These are phyloP conservation scores for Tirmania nivea DNA, from an alignment of 495 filamentous ascomycete genomes.

Conservation along the genomic window DNA sequence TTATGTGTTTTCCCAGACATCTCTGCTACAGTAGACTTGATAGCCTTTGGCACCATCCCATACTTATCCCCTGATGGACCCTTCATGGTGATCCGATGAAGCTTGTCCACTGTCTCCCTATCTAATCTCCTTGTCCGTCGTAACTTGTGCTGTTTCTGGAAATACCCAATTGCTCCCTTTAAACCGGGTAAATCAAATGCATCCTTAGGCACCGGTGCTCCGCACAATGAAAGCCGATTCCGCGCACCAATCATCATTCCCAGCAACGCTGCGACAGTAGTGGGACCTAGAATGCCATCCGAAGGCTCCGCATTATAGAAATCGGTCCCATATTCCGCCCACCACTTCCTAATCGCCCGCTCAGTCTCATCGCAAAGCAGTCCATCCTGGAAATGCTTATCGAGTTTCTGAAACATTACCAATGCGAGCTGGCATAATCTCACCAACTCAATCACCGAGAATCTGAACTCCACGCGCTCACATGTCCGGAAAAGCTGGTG, in stretches of 20 bases:
- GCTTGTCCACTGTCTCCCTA: conserved; percentile 53
- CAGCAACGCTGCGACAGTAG: conserved; percentile 70
- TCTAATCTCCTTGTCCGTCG: conserved; percentile 57
- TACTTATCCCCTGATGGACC: background rate
- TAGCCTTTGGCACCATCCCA: conserved; percentile 52
- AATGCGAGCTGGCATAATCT: conserved; percentile 82
- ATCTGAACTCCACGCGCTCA: conserved; percentile 53
- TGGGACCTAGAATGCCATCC: conserved; percentile 79
- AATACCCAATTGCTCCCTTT: conserved; percentile 63
- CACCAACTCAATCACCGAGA: conserved; percentile 68
- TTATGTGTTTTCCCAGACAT: conserved; percentile 85
- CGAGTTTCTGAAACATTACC: conserved; percentile 67
- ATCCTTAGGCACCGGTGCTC: conserved; percentile 74
- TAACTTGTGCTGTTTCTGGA: conserved; percentile 76
- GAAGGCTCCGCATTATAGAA: conserved; percentile 77
- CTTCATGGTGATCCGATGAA: conserved; percentile 68
- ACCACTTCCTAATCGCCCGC: conserved; percentile 80
- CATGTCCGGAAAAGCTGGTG: conserved; percentile 70
- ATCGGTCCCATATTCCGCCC: conserved; percentile 80
- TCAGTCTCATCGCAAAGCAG: conserved; percentile 86
- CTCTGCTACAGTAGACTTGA: conserved; percentile 88
- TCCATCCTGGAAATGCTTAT: conserved; percentile 79
- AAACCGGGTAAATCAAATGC: conserved; percentile 65
- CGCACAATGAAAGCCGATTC: conserved; percentile 58
- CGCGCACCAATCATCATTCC: conserved; percentile 76